These are phyloP conservation scores for Pseudoperonospora humuli DNA, from an alignment of 352 stramenopile species.

Conservation along the genomic window DNA sequence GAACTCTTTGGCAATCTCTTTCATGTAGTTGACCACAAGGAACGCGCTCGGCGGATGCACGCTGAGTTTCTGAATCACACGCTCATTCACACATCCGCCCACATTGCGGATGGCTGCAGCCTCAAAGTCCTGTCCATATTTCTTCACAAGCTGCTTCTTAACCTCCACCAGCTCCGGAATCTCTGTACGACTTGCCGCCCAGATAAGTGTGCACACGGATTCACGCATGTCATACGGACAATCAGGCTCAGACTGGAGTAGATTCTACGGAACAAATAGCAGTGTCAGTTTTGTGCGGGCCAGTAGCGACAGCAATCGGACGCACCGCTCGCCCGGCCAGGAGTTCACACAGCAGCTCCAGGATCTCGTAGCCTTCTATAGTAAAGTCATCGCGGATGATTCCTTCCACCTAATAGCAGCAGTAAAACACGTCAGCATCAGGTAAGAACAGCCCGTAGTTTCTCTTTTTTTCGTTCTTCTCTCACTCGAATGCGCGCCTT, in stretches of 20 bases:
- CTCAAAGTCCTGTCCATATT: slow-evolving; percentile 86
- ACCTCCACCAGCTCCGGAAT: slow-evolving; percentile 91
- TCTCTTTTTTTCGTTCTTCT: neutral
- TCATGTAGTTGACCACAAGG: slow-evolving; percentile 93
- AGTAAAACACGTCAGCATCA: neutral
- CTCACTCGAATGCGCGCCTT: slow-evolving; percentile 92
- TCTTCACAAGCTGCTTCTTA: slow-evolving; percentile 85
- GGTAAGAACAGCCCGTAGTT: neutral
- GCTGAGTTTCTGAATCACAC: slow-evolving; percentile 90
- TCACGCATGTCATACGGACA: slow-evolving; percentile 92
- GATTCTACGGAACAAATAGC: slow-evolving; percentile 34
- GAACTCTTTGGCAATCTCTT: slow-evolving; percentile 93
- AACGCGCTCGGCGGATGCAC: slow-evolving; percentile 91
- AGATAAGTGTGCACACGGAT: slow-evolving; percentile 92
- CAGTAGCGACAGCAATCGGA: slow-evolving; percentile 2
- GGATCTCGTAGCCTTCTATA: slow-evolving; percentile 94
- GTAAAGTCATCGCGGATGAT: slow-evolving; percentile 95
- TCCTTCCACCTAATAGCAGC: slow-evolving; percentile 58
- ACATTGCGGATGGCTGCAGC: slow-evolving; percentile 78
- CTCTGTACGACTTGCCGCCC: slow-evolving; percentile 83
- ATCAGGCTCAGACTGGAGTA: slow-evolving; percentile 87
- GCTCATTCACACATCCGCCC: slow-evolving; percentile 86
- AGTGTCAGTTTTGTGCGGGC: slow-evolving; percentile 1
- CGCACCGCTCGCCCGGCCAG: slow-evolving; percentile 85
- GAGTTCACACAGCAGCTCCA: slow-evolving; percentile 91